Base-by-base conservation (phyloP, 2,329 filamentous ascomycete genomes). In the Colletotrichum sp. region DNA sequence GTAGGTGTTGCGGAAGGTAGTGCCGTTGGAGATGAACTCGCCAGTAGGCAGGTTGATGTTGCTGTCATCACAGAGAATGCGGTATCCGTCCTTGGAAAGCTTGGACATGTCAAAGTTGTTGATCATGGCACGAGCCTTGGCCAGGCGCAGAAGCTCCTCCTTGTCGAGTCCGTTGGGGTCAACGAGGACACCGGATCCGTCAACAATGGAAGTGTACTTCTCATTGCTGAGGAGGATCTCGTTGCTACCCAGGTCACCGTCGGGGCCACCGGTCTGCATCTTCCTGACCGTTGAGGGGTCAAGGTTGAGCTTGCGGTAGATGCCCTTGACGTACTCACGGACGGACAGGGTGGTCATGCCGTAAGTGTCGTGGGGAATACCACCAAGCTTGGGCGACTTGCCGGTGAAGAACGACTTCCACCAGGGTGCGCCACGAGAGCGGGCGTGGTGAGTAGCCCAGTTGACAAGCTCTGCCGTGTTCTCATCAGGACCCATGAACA, bases 331-430 rank as follows among this genome's bases (percentile, higher is more conserved):
- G 81, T 98, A 99, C 86, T 99, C 95, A 61, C 97, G 95, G 66
- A 99, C 96, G 7, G 96, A 98, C 73, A 99, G 87, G 0, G 97
- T 99, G 1, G 97, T 99, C 97, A 99, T 99, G 81, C 97, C 97
- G 82, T 99, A 99, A 55, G 90, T 87, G 84, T 99, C 97, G 85
- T 99, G 97, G 48, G 97, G 97, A 80, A 99, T 99, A 83, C 97
- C 97, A 78, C 97, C 97, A 16, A 99, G 91, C 86, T 94, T 97
- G 69, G 96, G 97, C 80, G 95, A 98, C 90, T 99, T 99, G 82
- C 97, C 97, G 3, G 97, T 99, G 90, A 99, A 99, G 92, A 99
- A 99, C 0, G 97, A 99, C 90, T 99, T 99, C 97, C 97, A 99
- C 95, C 96, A 99, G 32, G 96, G 95, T 6, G 97, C 97, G 61